Base-by-base conservation (phyloP, 345 rosid species). In the Sonneratia caseolaris region DNA sequence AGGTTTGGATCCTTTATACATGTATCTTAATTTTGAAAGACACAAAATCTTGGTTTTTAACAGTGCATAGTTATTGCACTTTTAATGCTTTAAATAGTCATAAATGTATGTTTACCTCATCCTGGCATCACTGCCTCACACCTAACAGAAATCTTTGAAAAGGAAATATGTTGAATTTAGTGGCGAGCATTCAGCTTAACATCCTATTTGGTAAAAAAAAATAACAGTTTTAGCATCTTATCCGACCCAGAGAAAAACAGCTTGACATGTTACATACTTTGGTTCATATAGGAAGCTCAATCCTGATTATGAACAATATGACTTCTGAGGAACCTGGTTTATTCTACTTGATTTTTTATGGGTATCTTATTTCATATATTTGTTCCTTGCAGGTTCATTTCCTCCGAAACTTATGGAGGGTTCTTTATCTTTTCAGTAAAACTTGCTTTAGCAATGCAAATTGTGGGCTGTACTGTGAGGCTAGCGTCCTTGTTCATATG, bases 371-470 rank as follows among this genome's bases (percentile, higher is more conserved):
- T 55, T 36, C 12, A 22, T 67, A 49, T n/a, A 21, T 51, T 24
- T 3, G 27, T 66, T 74, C 36, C n/a, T 18, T 68, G 79, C 84
- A 87, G 95, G 96, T 78, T 75, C 78, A 79, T 91, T 75, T 88
- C 97, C 24, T 68, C 88, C 42, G 81, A 82, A n/a, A 61, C 59
- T 38, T 74, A 84, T 77, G 86, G 89, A 49, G 37, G 55, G 2
- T 66, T 78, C 74, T 83, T 88, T 75, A 79, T 88, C 75, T 85
- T 90, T 73, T 91, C 98, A 11, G 87, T 91, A 69, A 85, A 78
- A 77, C 95, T 94, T 78, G 81, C 95, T 42, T 42, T 94, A 80
- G 88, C 93, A 0, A 88, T 91, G 98, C 89, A 91, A 77, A 85
- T 90, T 70, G 61, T 84, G 75, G 98, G 97, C 42, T 87, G 84